phyloP scores from a whole-genome alignment of 1,284 basidiomycete species.

The Veloboletus limbatus region DNA sequence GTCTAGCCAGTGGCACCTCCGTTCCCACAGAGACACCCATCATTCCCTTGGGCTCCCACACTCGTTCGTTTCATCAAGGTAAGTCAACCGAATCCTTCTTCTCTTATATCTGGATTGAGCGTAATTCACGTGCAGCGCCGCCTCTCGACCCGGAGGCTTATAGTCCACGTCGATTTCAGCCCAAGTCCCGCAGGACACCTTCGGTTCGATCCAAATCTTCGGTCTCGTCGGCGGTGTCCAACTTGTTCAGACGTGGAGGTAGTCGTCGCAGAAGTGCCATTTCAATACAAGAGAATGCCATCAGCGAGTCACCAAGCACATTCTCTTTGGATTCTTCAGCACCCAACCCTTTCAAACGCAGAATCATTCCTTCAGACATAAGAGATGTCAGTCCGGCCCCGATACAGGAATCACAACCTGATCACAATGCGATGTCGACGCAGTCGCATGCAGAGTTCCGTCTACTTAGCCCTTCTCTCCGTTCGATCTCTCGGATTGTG shows the following conservation, averaged over 20 bases:
- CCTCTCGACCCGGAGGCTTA: constrained; percentile 35
- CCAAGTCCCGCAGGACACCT: constrained; percentile 49
- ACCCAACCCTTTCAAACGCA: constrained; percentile 43
- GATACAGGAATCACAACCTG: constrained; percentile 12
- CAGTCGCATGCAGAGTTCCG: constrained; percentile 20
- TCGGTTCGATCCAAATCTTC: constrained; percentile 63
- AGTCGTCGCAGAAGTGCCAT: constrained; percentile 45
- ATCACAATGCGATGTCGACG: constrained; percentile 5
- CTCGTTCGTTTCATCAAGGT: constrained; percentile 18
- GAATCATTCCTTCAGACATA: constrained; percentile 22
- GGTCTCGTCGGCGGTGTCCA: constrained; percentile 56
- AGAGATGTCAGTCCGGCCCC: constrained; percentile 10
- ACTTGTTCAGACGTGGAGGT: constrained; percentile 54
- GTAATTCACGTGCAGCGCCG: constrained; percentile 18
- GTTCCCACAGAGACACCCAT: constrained; percentile 60
- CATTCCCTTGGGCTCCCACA: constrained; percentile 44
- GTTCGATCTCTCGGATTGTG: constrained; percentile 22
- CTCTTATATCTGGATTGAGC: constrained; percentile 5
- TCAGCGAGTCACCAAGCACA: constrained; percentile 44
- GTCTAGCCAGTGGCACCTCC: constrained; percentile 54
- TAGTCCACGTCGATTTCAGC: constrained; percentile 49
- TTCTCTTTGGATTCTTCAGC: constrained; percentile 48
- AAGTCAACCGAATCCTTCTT: not conserved
- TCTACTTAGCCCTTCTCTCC: constrained; percentile 23
- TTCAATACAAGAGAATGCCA: constrained; percentile 32